phyloP scores from a whole-genome alignment of 129 eudicot species.

The Helichrysum umbraculigerum region DNA sequence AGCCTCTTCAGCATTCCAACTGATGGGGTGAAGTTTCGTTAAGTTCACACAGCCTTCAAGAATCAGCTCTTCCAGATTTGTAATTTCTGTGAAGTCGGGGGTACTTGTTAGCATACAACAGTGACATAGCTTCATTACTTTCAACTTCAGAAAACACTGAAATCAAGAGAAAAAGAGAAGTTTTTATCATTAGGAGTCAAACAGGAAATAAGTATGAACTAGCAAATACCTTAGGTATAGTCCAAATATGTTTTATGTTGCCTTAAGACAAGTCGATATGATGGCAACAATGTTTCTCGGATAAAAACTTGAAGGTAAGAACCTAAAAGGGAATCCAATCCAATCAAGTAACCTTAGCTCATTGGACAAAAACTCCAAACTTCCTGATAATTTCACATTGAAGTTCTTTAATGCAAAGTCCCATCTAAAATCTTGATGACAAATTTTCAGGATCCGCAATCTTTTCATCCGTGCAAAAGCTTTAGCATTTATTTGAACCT shows the following conservation, averaged over 20 bases:
- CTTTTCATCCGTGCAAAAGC: slow-evolving; percentile 11
- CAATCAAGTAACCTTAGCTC: slow-evolving; percentile 6
- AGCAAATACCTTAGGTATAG: slow-evolving; percentile 26
- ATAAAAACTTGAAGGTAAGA: slow-evolving; percentile 26
- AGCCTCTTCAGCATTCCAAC: not conserved
- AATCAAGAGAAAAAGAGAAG: not conserved
- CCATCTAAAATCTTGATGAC: not conserved
- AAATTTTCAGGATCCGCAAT: slow-evolving; percentile 13
- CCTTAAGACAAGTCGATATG: slow-evolving; percentile 28
- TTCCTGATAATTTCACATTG: not conserved
- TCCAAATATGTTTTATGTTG: slow-evolving; percentile 19
- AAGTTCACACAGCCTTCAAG: not conserved
- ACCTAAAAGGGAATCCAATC: slow-evolving; percentile 18
- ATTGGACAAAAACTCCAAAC: not conserved
- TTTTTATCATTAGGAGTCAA: not conserved
- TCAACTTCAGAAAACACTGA: slow-evolving; percentile 12
- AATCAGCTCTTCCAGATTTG: no score
- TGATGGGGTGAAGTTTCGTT: no score
- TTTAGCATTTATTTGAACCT: not conserved
- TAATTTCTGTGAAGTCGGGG: no score
- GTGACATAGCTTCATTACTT: slow-evolving; percentile 22
- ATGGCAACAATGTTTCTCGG: slow-evolving; percentile 23
- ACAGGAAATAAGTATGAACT: not conserved
- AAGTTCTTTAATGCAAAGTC: not conserved
- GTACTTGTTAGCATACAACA: slow-evolving; percentile 14